phyloP scores from a whole-genome alignment of 495 filamentous ascomycete genomes.

The Xylaria venustula region DNA sequence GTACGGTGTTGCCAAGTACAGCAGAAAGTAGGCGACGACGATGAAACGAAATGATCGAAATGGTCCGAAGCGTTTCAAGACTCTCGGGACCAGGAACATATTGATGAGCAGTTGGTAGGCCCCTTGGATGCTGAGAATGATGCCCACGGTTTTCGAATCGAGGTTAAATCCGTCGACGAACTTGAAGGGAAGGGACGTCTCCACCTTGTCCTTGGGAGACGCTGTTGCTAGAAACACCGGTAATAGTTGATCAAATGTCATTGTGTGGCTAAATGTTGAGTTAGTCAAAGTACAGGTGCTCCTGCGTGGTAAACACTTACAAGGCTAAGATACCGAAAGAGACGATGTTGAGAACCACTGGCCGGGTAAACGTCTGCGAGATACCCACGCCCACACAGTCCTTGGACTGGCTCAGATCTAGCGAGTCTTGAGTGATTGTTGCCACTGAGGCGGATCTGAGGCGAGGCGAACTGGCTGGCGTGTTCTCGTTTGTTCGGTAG shows the following conservation, averaged over 20 bases:
- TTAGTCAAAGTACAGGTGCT: conserved; percentile 21
- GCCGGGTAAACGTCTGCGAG: conserved; percentile 63
- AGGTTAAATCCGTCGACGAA: conserved; percentile 86
- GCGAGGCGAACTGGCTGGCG: conserved; percentile 50
- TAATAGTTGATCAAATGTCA: conserved; percentile 91
- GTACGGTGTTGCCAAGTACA: conserved; percentile 87
- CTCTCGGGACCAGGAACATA: conserved; percentile 74
- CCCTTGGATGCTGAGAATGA: conserved; percentile 87
- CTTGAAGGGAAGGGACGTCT: conserved; percentile 68
- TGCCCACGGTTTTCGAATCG: conserved; percentile 76
- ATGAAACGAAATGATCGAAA: conserved; percentile 78
- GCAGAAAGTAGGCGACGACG: conserved; percentile 77
- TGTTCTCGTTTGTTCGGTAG: conserved; percentile 63
- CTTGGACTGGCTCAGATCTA: conserved; percentile 24
- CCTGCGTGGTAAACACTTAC: conserved; percentile 55
- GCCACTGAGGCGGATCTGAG: conserved; percentile 35
- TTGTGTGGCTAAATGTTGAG: conserved; percentile 57
- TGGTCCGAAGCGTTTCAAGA: conserved; percentile 69
- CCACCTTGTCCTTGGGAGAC: conserved; percentile 39
- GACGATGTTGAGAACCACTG: conserved; percentile 79
- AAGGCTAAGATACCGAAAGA: conserved; percentile 93
- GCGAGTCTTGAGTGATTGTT: conserved; percentile 24
- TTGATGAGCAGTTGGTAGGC: conserved; percentile 83
- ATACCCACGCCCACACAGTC: conserved; percentile 24
- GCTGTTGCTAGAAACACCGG: conserved; percentile 87